These are phyloP conservation scores for Lepidium sativum DNA, from an alignment of 345 rosid species.

Conservation along the genomic window DNA sequence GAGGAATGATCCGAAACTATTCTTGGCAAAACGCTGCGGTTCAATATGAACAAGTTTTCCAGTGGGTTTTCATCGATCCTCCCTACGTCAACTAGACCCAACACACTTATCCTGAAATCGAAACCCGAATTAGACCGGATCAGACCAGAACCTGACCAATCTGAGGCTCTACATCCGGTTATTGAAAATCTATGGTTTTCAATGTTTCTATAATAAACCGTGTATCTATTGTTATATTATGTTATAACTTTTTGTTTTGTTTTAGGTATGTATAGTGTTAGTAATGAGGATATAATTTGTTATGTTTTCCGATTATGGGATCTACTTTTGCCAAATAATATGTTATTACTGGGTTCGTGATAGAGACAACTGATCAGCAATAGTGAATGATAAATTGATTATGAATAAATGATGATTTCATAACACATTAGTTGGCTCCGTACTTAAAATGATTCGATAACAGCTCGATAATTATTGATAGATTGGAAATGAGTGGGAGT, in stretches of 20 bases:
- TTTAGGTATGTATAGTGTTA: slow-evolving; percentile 12
- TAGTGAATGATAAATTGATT: background rate
- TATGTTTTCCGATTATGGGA: background rate
- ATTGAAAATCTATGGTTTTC: slow-evolving; percentile 7
- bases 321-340: background rate
- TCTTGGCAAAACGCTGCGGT: slow-evolving; percentile 86
- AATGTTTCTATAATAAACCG: background rate
- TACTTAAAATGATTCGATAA: background rate
- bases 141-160: slow-evolving; percentile 4
- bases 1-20: slow-evolving; percentile 59
- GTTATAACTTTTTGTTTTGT: background rate
- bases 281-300: background rate
- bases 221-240: background rate
- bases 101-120: background rate
- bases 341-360: background rate
- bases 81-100: slow-evolving; percentile 46
- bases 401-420: background rate
- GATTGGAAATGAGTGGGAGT: slow-evolving; percentile 3
- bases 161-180: background rate
- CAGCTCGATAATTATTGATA: background rate
- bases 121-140: background rate
- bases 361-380: background rate
- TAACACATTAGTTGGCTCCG: background rate
- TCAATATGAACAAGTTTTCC: slow-evolving; percentile 78
- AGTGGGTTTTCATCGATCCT: slow-evolving; percentile 72